Conservation (phyloP, 2,329 filamentous ascomycete species). For the Grosmannia huntii region DNA sequence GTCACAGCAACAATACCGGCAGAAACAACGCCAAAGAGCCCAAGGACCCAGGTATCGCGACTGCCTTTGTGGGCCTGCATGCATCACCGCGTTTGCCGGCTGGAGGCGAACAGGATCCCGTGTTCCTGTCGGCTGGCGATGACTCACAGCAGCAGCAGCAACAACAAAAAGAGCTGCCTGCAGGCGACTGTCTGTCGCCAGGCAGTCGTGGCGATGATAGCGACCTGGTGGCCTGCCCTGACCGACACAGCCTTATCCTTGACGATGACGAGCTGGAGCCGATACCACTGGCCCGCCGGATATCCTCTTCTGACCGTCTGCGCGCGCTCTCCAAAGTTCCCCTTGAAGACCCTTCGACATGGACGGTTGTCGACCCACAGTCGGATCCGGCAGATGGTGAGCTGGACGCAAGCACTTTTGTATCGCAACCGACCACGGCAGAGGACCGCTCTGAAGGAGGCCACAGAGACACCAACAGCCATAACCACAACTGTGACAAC, state of each 20-base stretch:
- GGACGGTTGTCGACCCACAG: constrained; percentile 21
- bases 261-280: constrained; percentile 19
- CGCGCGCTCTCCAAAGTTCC: constrained; percentile 22
- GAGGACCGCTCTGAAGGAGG: not conserved
- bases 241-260: constrained; percentile 15
- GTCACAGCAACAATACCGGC: not conserved
- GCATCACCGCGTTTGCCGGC: not conserved
- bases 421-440: not conserved
- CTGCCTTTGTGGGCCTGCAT: not conserved
- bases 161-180: not conserved
- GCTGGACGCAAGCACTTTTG: not conserved
- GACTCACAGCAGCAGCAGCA: not conserved
- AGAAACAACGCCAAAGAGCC: not conserved
- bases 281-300: constrained; percentile 21
- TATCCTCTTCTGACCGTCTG: constrained; percentile 25
- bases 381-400: constrained; percentile 1
- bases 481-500: not conserved
- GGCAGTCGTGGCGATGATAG: not conserved
- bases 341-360: constrained; percentile 20
- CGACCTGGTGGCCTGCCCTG: not conserved
- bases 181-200: not conserved
- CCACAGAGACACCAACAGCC: not conserved
- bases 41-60: not conserved
- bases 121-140: not conserved
- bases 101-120: not conserved